Evolutionary conservation across 129 eudicot genomes (phyloP), one percentile per base, ranked within the genome.

Genomic region (Kitagawia praeruptora): DNA sequence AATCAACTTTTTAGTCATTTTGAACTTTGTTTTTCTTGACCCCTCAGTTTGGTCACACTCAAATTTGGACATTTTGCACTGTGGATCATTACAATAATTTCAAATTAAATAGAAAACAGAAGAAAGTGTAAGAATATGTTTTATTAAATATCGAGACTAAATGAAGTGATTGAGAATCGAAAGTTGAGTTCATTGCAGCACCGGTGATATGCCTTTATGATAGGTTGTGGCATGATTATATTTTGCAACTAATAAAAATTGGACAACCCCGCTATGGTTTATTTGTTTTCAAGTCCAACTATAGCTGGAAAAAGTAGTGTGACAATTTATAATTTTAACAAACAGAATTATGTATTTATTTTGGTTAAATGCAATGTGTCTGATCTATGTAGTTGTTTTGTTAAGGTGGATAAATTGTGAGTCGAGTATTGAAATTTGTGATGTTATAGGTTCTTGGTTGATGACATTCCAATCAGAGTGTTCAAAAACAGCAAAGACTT

Each of bases 401-500:
- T 14, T 66, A 66, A 5, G 9, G 37, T 61, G 31, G 70, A 11
- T 21, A 7, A 6, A 21, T 5, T 28, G 14, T 34, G 73, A 34
- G 41, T 5, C 13, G 10, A 1, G 41, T 67, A 67, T 5, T 31
- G 42, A 31, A 14, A 67, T 34, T 31, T 14, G 25, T 19, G 46
- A 38, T 70, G 2, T 38, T 19, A 37, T 83, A 91, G 92, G 10
- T 90, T 90, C 61, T 90, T 88, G 2, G 93, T 91, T 41, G 96
- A 91, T 80, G 96, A 84, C 16, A 91, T 92, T 8, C 96, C 96
- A 0, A 87, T 91, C 16, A 87, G 96, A 76, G 89, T 85, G 83
- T 91, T 67, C 84, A 88, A 88, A 85, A 91, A 91, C 51, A 76
- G 86, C 0, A 92, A 91, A 75, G 84, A 90, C 0, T 38, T 83